Percentiles rank a stretch among this genome's conserved stretches.
phyloP scores from a whole-genome alignment of 192 early-diverging fungal genomes.

The Rhizophagus sp. region DNA sequence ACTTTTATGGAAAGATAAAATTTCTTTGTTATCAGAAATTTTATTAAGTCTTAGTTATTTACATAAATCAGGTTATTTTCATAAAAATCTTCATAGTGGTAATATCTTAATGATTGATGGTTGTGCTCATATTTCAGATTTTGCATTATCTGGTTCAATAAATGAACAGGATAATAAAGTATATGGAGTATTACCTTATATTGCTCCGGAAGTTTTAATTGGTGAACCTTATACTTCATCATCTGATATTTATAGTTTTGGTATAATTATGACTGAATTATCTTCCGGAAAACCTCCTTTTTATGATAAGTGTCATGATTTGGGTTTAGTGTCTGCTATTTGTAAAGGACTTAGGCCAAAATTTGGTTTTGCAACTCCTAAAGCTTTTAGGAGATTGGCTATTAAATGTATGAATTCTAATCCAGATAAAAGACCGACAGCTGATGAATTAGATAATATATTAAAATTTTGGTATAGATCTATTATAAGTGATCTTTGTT shows the following conservation, averaged over 20 bases:
- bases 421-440: no score
- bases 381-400: not conserved
- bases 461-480: no score
- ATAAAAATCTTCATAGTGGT: constrained; percentile 34
- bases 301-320: not conserved
- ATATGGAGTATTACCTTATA: constrained; percentile 39
- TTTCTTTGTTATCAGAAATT: constrained; percentile 34
- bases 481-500: no score
- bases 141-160: constrained; percentile 35
- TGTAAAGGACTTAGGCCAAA: not conserved
- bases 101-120: not conserved
- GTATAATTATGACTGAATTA: constrained; percentile 43
- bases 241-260: constrained; percentile 43
- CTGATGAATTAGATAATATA: no score
- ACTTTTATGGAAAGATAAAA: constrained; percentile 35
- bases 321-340: not conserved
- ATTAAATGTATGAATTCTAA: no score
- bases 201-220: constrained; percentile 38
- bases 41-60: constrained; percentile 16
- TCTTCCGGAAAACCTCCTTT: constrained; percentile 41
- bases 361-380: not conserved
- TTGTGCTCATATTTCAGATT: constrained; percentile 33
- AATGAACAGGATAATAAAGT: constrained; percentile 31
- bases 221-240: constrained; percentile 32
- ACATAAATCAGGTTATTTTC: constrained; percentile 40